Percentiles rank a stretch among this genome's conserved stretches.
phyloP scores from a whole-genome alignment of 1,284 basidiomycete species.

The Ustilago sp. region DNA sequence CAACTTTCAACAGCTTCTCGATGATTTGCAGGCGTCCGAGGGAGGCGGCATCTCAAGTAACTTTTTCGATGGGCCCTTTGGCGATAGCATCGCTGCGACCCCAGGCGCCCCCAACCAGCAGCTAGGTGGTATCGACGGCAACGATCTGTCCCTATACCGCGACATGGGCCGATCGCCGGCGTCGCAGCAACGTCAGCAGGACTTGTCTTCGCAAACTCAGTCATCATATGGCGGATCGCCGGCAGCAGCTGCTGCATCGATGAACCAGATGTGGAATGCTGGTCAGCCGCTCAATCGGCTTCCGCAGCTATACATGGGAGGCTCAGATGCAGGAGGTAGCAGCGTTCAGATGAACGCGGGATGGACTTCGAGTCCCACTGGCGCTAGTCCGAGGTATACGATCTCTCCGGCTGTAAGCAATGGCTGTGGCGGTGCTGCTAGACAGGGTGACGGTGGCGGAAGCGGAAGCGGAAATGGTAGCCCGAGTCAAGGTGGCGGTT shows the following conservation, averaged over 20 bases:
- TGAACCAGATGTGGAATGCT: slow-evolving; percentile 31
- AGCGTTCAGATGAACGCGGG: slow-evolving; percentile 6
- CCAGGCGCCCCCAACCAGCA: slow-evolving; percentile 19
- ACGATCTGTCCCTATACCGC: slow-evolving; percentile 37
- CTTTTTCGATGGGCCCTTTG: slow-evolving; percentile 50
- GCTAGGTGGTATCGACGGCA: slow-evolving; percentile 12
- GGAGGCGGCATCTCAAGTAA: slow-evolving; percentile 21
- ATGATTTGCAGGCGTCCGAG: slow-evolving; percentile 33
- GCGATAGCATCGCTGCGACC: slow-evolving; percentile 13
- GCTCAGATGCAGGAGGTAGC: neutral
- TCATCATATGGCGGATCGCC: slow-evolving; percentile 8
- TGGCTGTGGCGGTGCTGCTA: neutral
- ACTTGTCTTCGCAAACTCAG: neutral
- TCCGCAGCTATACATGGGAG: slow-evolving; percentile 17
- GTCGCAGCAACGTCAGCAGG: neutral
- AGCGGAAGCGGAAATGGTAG: slow-evolving; percentile 14
- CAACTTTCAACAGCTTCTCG: slow-evolving; percentile 39
- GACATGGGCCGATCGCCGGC: slow-evolving; percentile 21
- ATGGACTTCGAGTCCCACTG: slow-evolving; percentile 21
- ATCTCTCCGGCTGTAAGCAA: slow-evolving; percentile 2
- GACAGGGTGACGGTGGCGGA: slow-evolving; percentile 3
- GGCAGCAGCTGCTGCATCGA: slow-evolving; percentile 16
- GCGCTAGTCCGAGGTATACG: slow-evolving; percentile 11
- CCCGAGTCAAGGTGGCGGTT: slow-evolving; percentile 16
- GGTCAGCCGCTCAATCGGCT: slow-evolving; percentile 13